These are phyloP conservation scores for Remersonia thermophila DNA, from an alignment of 2,329 filamentous ascomycete genomes.

Conservation along the genomic window DNA sequence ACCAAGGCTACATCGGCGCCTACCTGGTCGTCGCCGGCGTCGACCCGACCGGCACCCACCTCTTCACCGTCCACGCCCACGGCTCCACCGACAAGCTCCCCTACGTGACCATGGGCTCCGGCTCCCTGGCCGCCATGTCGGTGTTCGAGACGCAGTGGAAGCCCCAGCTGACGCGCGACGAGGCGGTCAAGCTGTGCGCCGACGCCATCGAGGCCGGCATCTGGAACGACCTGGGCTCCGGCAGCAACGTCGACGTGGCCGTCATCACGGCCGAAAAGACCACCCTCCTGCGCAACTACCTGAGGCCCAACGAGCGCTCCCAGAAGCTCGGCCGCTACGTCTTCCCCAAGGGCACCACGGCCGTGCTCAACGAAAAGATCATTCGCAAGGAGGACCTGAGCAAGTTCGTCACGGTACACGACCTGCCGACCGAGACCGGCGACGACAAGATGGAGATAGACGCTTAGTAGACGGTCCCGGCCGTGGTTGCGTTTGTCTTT, in stretches of 20 bases:
- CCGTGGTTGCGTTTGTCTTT: not conserved
- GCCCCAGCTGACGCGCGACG: slow-evolving; percentile 59
- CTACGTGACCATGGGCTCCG: slow-evolving; percentile 98
- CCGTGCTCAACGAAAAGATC: slow-evolving; percentile 88
- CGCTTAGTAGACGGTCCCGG: slow-evolving; percentile 27
- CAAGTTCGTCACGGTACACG: slow-evolving; percentile 86
- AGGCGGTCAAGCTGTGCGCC: slow-evolving; percentile 68
- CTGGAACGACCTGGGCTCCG: slow-evolving; percentile 95
- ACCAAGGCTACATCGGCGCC: slow-evolving; percentile 95
- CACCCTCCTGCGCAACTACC: slow-evolving; percentile 81
- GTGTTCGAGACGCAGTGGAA: slow-evolving; percentile 97
- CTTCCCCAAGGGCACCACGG: slow-evolving; percentile 86
- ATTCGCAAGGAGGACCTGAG: slow-evolving; percentile 89
- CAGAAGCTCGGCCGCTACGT: slow-evolving; percentile 89
- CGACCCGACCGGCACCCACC: slow-evolving; percentile 85
- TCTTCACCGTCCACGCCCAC: slow-evolving; percentile 98
- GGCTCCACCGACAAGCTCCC: slow-evolving; percentile 97
- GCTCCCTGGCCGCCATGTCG: slow-evolving; percentile 91
- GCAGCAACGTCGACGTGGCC: slow-evolving; percentile 93
- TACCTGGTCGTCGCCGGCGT: slow-evolving; percentile 96
- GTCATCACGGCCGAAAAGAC: slow-evolving; percentile 95
- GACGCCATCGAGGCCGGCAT: slow-evolving; percentile 93
- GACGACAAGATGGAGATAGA: slow-evolving; percentile 63
- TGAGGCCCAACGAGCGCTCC: slow-evolving; percentile 82
- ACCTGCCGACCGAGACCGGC: slow-evolving; percentile 54